Evolutionary conservation across 2,329 filamentous ascomycete genomes (phyloP), one percentile per base, ranked within the genome.

Genomic region (Microascus cirrosus): DNA sequence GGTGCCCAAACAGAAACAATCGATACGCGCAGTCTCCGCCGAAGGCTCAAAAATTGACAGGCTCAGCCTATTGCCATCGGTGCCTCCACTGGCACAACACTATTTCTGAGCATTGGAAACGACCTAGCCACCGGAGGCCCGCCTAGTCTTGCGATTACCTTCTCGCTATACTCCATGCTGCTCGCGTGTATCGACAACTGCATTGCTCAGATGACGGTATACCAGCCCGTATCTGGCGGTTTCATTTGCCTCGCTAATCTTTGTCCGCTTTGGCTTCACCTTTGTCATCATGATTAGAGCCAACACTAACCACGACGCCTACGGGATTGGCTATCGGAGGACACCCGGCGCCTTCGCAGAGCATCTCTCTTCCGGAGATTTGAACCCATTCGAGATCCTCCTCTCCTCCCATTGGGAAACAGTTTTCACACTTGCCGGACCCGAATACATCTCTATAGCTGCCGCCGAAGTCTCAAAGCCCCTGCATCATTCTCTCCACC

Each of bases 261-360:
- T 85, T 59, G 81, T 84, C 13, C 74, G 89, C 55, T 85, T 90
- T 67, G 71, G 77, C 65, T 91, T 87, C 70, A 90, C 89, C n/a
- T 87, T 92, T 66, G 77, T 92, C 63, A 85, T 83, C 54, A 90
- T 90, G 85, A 74, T 90, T 7, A 89, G 88, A 35, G 89, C 86
- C 32, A 92, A 92, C 62, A 88, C 89, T 0, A 67, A 83, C 3
- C 73, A 82, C 53, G 84, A 88, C 63, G 75, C 82, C 52, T 73
- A 90, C 1, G 87, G 87, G 20, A 90, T 90, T 66, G 76, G 85
- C n/a, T 83, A 85, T 65, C 88, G 85, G 85, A 77, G 75, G 12
- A 64, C 76, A 3, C 82, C 82, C 0, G 89, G 89, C 1, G 85
- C 83, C 1, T 87, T 87, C n/a, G 25, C 34, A 4, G 53, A 54